phyloP scores from a whole-genome alignment of 495 filamentous ascomycete genomes.

The Pyrenula aspistea region DNA sequence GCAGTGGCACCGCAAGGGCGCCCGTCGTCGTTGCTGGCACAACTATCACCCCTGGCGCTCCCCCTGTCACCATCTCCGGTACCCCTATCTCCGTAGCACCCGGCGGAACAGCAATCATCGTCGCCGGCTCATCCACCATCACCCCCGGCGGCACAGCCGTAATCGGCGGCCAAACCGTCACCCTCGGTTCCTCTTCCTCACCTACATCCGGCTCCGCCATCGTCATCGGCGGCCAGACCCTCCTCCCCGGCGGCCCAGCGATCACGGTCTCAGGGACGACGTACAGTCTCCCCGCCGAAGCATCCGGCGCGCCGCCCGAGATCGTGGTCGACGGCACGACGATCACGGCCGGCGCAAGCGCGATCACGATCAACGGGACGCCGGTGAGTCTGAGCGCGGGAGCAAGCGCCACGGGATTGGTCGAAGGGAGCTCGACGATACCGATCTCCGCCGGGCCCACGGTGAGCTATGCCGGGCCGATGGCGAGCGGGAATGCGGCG shows the following conservation, averaged over 20 bases:
- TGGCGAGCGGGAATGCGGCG: not conserved
- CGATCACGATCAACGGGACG: constrained; percentile 5
- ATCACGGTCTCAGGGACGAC: constrained; percentile 3
- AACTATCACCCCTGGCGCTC: constrained; percentile 1
- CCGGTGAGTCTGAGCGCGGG: constrained; percentile 1
- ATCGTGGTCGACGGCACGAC: constrained; percentile 5
- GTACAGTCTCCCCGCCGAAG: constrained; percentile 2
- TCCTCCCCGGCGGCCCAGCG: constrained; percentile 1
- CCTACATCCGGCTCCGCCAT: not conserved
- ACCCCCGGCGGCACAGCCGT: not conserved
- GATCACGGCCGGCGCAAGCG: constrained; percentile 1
- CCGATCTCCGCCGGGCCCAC: not conserved
- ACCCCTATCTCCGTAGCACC: constrained; percentile 5
- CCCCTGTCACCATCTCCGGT: constrained; percentile 1
- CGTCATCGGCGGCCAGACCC: not conserved
- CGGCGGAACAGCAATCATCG: constrained; percentile 3
- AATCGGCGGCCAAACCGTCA: constrained; percentile 3
- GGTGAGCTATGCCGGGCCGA: not conserved
- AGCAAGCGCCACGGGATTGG: not conserved
- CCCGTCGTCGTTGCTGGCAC: constrained; percentile 3
- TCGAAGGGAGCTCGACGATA: not conserved
- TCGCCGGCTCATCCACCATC: constrained; percentile 1
- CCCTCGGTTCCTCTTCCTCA: constrained; percentile 4
- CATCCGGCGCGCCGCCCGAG: not conserved
- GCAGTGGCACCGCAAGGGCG: not conserved